phyloP scores from a whole-genome alignment of 2,329 filamentous ascomycete species.

The Stagonosporopsis tanaceti region DNA sequence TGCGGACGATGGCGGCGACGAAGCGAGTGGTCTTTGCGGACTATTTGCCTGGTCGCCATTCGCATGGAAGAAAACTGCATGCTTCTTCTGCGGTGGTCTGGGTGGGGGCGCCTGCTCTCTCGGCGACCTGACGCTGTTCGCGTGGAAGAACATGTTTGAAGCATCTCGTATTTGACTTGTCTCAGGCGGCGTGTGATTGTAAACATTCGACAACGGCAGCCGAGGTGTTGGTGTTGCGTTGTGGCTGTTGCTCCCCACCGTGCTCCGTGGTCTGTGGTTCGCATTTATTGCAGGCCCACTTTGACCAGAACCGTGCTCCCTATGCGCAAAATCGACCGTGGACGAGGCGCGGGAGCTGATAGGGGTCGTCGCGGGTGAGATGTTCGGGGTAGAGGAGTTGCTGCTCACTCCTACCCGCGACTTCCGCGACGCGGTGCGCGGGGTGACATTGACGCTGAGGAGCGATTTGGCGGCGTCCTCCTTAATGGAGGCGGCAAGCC shows the following conservation, averaged over 20 bases:
- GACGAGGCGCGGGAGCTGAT: slow-evolving; percentile 45
- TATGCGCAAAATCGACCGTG: slow-evolving; percentile 39
- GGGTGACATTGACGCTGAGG: slow-evolving; percentile 75
- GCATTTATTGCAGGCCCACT: slow-evolving; percentile 34
- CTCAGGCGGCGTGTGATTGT: slow-evolving; percentile 39
- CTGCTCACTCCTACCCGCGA: slow-evolving; percentile 71
- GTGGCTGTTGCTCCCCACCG: slow-evolving; percentile 39
- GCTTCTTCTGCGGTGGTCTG: slow-evolving; percentile 52
- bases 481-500: slow-evolving; percentile 44
- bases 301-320: slow-evolving; percentile 38
- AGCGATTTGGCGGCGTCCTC: slow-evolving; percentile 65
- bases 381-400: slow-evolving; percentile 69
- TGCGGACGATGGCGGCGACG: slow-evolving; percentile 49
- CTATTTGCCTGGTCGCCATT: slow-evolving; percentile 57
- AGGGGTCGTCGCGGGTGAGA: slow-evolving; percentile 61
- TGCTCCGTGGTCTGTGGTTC: slow-evolving; percentile 47
- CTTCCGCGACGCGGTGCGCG: slow-evolving; percentile 77
- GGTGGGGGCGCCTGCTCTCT: slow-evolving; percentile 42
- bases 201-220: slow-evolving; percentile 34
- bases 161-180: slow-evolving; percentile 35
- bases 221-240: slow-evolving; percentile 34
- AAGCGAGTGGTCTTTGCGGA: slow-evolving; percentile 25
- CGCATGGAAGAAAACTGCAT: slow-evolving; percentile 60
- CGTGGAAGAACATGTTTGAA: slow-evolving; percentile 86
- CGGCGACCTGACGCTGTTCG: slow-evolving; percentile 69